Conservation (phyloP, 176 grass and related monocot genomes). For the Hyparrhenia diplandra region DNA sequence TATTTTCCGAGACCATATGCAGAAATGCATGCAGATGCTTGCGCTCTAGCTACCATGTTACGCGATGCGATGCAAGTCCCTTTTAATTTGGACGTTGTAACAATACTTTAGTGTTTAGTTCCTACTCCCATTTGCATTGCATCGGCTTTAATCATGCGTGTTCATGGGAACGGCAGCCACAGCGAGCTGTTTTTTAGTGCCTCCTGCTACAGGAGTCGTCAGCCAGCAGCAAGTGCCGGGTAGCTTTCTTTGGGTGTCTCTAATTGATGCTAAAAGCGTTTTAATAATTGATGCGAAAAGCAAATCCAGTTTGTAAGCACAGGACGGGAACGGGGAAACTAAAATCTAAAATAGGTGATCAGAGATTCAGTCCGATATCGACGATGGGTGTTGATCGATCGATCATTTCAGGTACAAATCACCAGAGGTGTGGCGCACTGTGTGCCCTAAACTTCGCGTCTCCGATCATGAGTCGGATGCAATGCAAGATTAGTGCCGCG, state of each 20-base stretch:
- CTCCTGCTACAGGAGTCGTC: neutral
- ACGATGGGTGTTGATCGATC: constrained; percentile 7
- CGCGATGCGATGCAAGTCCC: neutral
- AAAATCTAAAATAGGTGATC: constrained; percentile 8
- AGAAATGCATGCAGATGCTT: neutral
- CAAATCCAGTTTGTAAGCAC: neutral
- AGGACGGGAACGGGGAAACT: neutral
- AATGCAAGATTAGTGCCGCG: neutral
- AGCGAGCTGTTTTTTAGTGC: constrained; percentile 27
- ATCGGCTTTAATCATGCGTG: constrained; percentile 40
- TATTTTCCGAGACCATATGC: neutral
- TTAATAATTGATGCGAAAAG: constrained; percentile 26
- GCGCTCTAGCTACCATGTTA: neutral
- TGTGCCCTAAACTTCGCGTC: constrained; percentile 14
- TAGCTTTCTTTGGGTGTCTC: neutral
- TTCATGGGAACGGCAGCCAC: constrained; percentile 1
- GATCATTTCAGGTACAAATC: neutral
- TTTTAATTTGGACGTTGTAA: constrained; percentile 4
- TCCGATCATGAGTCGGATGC: neutral
- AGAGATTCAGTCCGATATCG: neutral
- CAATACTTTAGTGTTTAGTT: constrained; percentile 17
- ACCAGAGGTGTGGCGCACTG: neutral
- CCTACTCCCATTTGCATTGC: neutral
- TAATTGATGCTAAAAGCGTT: constrained; percentile 27
- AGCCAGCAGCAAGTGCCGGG: constrained; percentile 21